Evolutionary conservation across 2,329 filamentous ascomycete species (phyloP), one percentile per base, ranked within the genome.

Genomic region (Spiromastix sp.): DNA sequence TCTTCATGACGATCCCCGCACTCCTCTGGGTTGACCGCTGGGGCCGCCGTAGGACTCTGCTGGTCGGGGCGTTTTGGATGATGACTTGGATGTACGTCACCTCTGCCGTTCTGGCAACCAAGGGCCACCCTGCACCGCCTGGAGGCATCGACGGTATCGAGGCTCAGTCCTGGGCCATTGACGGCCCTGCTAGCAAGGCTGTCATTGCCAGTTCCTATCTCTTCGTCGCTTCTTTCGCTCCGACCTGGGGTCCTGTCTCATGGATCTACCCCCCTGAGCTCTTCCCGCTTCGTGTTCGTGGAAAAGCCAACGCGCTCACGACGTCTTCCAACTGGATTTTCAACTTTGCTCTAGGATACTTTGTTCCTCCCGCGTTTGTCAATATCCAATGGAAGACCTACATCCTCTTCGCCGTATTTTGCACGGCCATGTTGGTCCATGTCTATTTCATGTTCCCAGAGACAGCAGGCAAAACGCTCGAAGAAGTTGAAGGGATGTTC

Each of bases 401-500:
- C 57, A 72, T 86, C 56, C 67, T 89, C 43, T 89, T 89, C 50
- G 83, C 71, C 9, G 69, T 76, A 11, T 85, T 85, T 64, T 82
- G 81, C 52, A 68, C 68, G 1, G 66, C 68, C 4, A 81, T 81
- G 48, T 76, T 77, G 26, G 53, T 85, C 34, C 80, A 85, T 53
- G 76, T 82, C 50, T 73, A 74, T 53, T 66, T 86, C 43, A 56
- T 68, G 11, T 76, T 74, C 46, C 79, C 79, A 0, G 73, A 85
- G 58, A 85, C 81, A 0, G 73, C 76, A 25, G 80, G 80, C 9
- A 82, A 77, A 58, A 81, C 79, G 0, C 71, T 87, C 1, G 82
- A 87, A 51, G 81, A 87, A 52, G 78, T 85, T 55, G 80, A 83
- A 44, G 73, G 74, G 10, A 77, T 86, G 43, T 87, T 87, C 52